Evolutionary conservation across 2,329 filamentous ascomycete genomes (phyloP), one percentile per base, ranked within the genome.

Genomic region (Scortechinia acanthostroma): DNA sequence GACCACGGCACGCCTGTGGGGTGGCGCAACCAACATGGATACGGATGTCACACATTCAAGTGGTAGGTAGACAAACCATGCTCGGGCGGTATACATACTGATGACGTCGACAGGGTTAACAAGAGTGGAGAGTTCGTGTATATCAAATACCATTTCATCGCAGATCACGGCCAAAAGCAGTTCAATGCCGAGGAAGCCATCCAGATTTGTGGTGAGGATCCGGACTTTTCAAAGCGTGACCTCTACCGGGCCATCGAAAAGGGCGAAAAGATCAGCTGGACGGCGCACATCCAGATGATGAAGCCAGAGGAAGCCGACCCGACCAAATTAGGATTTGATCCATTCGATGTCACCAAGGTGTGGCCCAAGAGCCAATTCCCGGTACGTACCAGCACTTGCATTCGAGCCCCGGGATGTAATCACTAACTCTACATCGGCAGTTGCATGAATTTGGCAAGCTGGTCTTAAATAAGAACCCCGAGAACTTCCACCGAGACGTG

Each of bases 261-360:
- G 22, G 78, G 80, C 25, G 73, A 86, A 10, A 69, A 71, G 51
- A 80, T 80, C 3, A 74, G 68, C 17, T 87, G 81, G 80, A 79
- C 71, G 16, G 71, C 77, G 49, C 82, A 77, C 49, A 69, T 84
- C 2, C 83, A 87, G 59, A 69, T 76, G 3, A 69, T 86, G 48
- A 75, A 70, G 16, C 79, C 80, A 1, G 74, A 77, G 49, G 69
- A 84, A 52, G 79, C 79, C 2, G 73, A 82, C 47, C 60, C 69
- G 2, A 57, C 63, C n/a, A 65, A 65, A 42, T 61, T 76, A n/a
- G 67, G 69, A 3, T 76, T 74, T 48, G 70, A 76, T 44, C 65
- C 69, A 4, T 74, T 76, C 48, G 71, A 76, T 49, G 62, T 75
- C 3, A 75, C 73, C 25, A 75, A 76, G 53, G 62, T 74, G 45